Base-by-base conservation (phyloP, 1,139 yeast genomes). In the Yamadazyma triangularis region DNA sequence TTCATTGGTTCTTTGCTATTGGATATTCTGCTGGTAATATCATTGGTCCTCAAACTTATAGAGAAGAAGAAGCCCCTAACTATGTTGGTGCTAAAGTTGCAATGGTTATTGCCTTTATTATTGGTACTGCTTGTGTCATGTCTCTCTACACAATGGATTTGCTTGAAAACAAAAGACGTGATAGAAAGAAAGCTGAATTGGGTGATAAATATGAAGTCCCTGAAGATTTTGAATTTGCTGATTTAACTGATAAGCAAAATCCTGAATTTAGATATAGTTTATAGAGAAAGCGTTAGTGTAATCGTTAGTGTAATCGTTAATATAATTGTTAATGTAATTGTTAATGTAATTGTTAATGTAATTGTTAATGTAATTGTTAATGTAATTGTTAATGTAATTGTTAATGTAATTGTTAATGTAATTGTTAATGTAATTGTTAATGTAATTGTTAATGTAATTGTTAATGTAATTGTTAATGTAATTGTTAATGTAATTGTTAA, bases 11-110 rank as follows among this genome's bases (percentile, higher is more conserved):
- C 11, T 40, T 24, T 23, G 67, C 79, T 52, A 61, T 79, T 35
- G 80, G 77, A 1, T 79, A 76, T 47, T 75, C 82, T 42, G 68
- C 70, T 24, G 87, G 91, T 20, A 81, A 82, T 40, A 58, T 80
- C 26, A 62, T 79, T 29, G 88, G 88, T 6, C 89, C 91, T 2
- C 86, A 79, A 51, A 68, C 82, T 25, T 81, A 79, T 48, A 59
- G 72, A 39, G 58, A 59, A 0, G 40, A 45, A 4, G 73, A 77
- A 41, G 76, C 75, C 2, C 87, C 86, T 12, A 44, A 42, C 11
- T 77, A 76, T 42, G 44, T 50, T 3, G 60, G 69, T 5, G 81
- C 77, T 2, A 64, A 67, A 38, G 50, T 60, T 11, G 48, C 60
- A 9, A 29, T 34, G 31, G 28, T 33, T 19, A 38, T 39, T 13